Evolutionary conservation across 1,284 basidiomycete species (phyloP), one percentile per base, ranked within the genome.

Genomic region (Moesziomyces sp.): DNA sequence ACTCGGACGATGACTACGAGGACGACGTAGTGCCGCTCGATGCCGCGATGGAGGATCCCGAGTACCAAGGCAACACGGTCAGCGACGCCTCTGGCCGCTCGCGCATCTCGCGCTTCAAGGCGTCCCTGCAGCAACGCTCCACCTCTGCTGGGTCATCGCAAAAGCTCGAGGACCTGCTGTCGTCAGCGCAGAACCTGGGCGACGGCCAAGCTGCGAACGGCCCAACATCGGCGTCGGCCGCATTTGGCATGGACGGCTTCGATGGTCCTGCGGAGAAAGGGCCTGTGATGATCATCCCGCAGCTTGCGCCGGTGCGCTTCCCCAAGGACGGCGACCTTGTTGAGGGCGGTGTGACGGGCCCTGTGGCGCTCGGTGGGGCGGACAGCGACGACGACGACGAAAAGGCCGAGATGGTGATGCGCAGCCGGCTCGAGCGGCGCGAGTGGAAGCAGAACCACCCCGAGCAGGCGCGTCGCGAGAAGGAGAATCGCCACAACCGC

Each of bases 301-400:
- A 67, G 46, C 60, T 74, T 1, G 69, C 70, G 10, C 70, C 74
- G 8, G 68, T 77, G 7, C 71, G 67, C 14, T 77, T 62, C 44
- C 66, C 71, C 38, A 74, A 74, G 61, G 44, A 63, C 13, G 75
- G 75, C 9, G 67, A 77, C 21, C 43, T 73, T 43, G 38, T 75
- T 13, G 54, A 63, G 50, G 73, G 64, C 44, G 49, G 52, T 3
- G 8, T 56, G 0, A 44, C 35, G 13, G 64, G 68, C 14, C 68
- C 68, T 0, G 67, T 78, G 13, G 78, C 78, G 8, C 42, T 80
- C 28, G 65, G 67, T 6, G 78, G 78, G 9, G 63, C n/a, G 10
- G 68, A 76, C 44, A 76, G 74, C 61, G 78, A 80, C 53, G 73
- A 76, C 19, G 78, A 76, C 45, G 76, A 80, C 48, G 69, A 68